phyloP scores from a whole-genome alignment of 768 basidiomycete species.

The Trametopsis cervina region DNA sequence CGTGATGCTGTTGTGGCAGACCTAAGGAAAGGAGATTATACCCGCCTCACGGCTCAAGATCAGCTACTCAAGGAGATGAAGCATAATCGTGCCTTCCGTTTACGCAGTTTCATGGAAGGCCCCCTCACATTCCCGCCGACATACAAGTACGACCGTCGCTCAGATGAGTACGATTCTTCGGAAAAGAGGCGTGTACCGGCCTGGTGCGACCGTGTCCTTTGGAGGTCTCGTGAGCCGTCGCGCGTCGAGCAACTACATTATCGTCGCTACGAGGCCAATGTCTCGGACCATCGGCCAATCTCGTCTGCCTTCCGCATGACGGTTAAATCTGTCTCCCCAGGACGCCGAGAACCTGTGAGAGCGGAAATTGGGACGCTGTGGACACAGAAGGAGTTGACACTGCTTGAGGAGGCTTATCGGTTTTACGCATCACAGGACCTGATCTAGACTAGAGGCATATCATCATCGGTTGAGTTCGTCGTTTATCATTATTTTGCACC shows the following conservation, averaged over 20 bases:
- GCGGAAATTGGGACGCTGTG: conserved; percentile 49
- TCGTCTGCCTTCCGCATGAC: conserved; percentile 71
- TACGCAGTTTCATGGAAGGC: conserved; percentile 79
- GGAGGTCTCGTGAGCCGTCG: conserved; percentile 48
- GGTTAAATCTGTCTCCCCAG: conserved; percentile 63
- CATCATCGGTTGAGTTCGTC: neutral
- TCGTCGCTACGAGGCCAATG: conserved; percentile 74
- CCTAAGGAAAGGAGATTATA: conserved; percentile 59
- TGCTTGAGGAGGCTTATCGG: conserved; percentile 24
- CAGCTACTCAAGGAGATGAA: conserved; percentile 88
- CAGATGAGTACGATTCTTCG: conserved; percentile 77
- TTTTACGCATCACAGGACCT: conserved; percentile 29
- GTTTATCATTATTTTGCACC: neutral
- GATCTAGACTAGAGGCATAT: conserved; percentile 9
- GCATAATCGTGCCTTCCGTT: conserved; percentile 78
- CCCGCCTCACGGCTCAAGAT: conserved; percentile 66
- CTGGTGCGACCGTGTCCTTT: conserved; percentile 95
- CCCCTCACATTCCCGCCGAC: conserved; percentile 82
- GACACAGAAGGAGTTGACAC: conserved; percentile 28
- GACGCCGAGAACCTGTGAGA: conserved; percentile 51
- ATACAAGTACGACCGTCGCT: conserved; percentile 87
- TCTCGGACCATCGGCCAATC: conserved; percentile 88
- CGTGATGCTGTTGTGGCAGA: conserved; percentile 74
- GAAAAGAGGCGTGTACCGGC: conserved; percentile 88
- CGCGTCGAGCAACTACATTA: conserved; percentile 70